Base-by-base conservation (phyloP, 495 filamentous ascomycete species). In the Lasiosphaeris hirsuta region DNA sequence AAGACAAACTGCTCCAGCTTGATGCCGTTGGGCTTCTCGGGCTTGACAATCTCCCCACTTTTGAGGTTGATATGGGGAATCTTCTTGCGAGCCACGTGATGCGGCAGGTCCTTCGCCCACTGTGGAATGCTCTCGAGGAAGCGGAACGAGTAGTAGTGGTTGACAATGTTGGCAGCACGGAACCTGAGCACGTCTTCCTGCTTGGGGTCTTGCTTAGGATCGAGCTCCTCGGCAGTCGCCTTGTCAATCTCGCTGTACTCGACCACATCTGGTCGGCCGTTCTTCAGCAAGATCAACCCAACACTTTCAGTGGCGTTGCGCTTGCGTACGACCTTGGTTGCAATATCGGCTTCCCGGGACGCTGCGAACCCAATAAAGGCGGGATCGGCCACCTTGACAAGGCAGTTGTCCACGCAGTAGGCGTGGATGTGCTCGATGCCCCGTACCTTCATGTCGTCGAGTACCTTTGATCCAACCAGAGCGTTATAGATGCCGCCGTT, bases 1-100 rank as follows among this genome's bases (percentile, higher is more conserved):
- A 99, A 99, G 51, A 99, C 92, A 62, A 97, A 99, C 72, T 97
- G 95, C 79, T 99, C 94, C 48, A 99, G 82, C 78, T 99, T 99
- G 80, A 99, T 90, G 49, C 94, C 94, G 68, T 99, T 99, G 23
- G 94, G 90, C 76, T 91, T 94, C 65, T 86, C 81, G 0, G 94
- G 93, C 79, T 96, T 96, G 69, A 95, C 78, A 3, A 79, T 79
- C 65, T 89, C 85, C 57, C 90, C 94, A 15, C 77, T 87, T 65
- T 87, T 81, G 4, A 82, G 76, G 66, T 97, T 81, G 54, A 90
- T 81, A 72, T 85, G 88, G 8, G 92, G 90, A 58, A 99, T 99
- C 88, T 99, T 99, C 88, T 99, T 99, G 66, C 85, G 82, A 36
- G 94, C 94, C 46, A 99, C 86, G 77, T 99, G 94, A 69, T 97